Conservation (phyloP, 371 early-diverging fungal species). For the Mucor ambiguus region DNA sequence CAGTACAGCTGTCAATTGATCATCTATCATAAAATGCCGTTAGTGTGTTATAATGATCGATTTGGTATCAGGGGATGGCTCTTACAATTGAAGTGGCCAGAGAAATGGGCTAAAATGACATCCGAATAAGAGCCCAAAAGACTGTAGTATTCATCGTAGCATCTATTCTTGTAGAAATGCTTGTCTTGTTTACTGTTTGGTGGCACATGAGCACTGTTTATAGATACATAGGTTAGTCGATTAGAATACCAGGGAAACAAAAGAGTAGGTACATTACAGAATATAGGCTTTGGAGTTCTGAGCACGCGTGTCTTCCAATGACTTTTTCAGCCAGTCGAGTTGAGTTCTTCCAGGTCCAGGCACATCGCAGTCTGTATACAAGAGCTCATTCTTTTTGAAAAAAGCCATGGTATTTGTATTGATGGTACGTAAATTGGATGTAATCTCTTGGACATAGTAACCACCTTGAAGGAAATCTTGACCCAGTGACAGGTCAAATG, state of each 20-base stretch:
- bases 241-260: conserved; percentile 2
- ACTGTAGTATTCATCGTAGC: conserved; percentile 41
- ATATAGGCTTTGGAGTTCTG: conserved; percentile 5
- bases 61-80: not conserved
- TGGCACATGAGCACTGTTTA: conserved; percentile 50
- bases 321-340: conserved; percentile 34
- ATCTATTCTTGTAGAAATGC: conserved; percentile 21
- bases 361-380: conserved; percentile 28
- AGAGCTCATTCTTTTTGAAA: conserved; percentile 20
- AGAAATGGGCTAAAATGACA: conserved; percentile 49
- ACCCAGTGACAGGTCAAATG: conserved; percentile 23
- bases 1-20: conserved; percentile 23
- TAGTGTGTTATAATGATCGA: not conserved
- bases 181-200: conserved; percentile 35
- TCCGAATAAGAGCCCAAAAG: conserved; percentile 45
- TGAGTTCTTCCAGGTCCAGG: conserved; percentile 26
- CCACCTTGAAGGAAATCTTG: conserved; percentile 26
- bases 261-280: conserved; percentile 22
- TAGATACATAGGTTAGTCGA: not conserved
- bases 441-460: conserved; percentile 23
- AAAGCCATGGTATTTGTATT: conserved; percentile 32
- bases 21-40: conserved; percentile 8
- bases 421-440: conserved; percentile 16
- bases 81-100: conserved; percentile 52
- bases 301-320: conserved; percentile 11